A percentile compares a stretch with the other conserved stretches of the same genome.
phyloP scores from a whole-genome alignment of 768 basidiomycete species.

The Mrakia frigida region DNA sequence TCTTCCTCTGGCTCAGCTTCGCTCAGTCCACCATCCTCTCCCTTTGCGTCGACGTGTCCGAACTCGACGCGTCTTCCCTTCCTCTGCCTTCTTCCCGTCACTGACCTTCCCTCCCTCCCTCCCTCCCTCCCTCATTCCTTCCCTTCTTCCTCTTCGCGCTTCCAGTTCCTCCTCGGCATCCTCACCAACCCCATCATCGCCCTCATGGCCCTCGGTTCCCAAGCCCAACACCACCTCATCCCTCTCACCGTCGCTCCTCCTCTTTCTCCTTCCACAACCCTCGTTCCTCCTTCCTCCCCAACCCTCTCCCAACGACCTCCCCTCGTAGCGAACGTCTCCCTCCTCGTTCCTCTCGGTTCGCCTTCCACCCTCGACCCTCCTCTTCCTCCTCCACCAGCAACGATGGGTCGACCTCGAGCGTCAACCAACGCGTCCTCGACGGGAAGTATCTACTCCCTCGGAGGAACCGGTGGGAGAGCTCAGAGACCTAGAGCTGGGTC shows the following conservation, averaged over 20 bases:
- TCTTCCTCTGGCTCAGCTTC: background rate
- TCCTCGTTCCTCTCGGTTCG: slow-evolving; percentile 23
- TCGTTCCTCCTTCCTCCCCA: background rate
- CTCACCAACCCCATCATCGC: slow-evolving; percentile 45
- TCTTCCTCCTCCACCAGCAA: slow-evolving; percentile 14
- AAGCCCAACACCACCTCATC: slow-evolving; percentile 43
- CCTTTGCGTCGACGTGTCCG: too few relatives aligned
- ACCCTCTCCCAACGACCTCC: slow-evolving; percentile 34
- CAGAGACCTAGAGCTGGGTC: slow-evolving; percentile 33
- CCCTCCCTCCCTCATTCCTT: background rate
- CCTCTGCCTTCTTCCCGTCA: background rate
- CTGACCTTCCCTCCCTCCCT: background rate
- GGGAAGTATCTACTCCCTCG: slow-evolving; percentile 39
- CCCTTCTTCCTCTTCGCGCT: background rate
- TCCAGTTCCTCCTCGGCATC: slow-evolving; percentile 39
- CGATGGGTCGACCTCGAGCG: slow-evolving; percentile 31
- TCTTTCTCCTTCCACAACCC: background rate
- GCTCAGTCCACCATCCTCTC: too few relatives aligned
- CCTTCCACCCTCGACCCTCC: slow-evolving; percentile 15
- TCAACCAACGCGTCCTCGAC: slow-evolving; percentile 22
- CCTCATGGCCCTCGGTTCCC: slow-evolving; percentile 41
- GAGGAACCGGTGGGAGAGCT: slow-evolving; percentile 44
- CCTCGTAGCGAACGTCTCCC: slow-evolving; percentile 36
- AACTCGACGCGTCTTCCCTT: too few relatives aligned
- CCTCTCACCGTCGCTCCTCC: slow-evolving; percentile 35